These are phyloP conservation scores for Cryptococcus sp. DNA, from an alignment of 1,284 basidiomycete genomes.

Conservation along the genomic window DNA sequence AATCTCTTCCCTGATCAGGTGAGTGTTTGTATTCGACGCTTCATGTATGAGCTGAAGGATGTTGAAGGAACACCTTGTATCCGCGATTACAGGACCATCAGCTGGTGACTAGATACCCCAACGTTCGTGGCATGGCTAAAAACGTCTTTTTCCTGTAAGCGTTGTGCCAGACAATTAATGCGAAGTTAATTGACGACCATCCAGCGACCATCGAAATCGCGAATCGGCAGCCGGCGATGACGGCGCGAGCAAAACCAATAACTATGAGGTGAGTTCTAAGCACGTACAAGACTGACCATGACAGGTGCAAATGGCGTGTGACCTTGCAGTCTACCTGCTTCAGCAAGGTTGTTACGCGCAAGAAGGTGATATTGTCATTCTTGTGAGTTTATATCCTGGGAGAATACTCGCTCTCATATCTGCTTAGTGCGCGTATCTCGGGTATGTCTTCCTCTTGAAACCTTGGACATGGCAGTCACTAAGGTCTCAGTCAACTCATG, in stretches of 20 bases:
- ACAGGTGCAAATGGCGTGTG: slow-evolving; percentile 64
- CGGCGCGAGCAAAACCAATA: slow-evolving; percentile 60
- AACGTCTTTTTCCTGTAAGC: slow-evolving; percentile 57
- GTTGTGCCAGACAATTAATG: background rate
- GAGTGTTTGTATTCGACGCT: background rate
- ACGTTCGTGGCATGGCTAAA: slow-evolving; percentile 57
- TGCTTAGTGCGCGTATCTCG: slow-evolving; percentile 58
- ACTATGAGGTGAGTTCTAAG: slow-evolving; percentile 56
- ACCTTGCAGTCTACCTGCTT: slow-evolving; percentile 61
- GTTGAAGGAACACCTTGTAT: slow-evolving; percentile 57
- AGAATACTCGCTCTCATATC: background rate
- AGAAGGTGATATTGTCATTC: slow-evolving; percentile 65
- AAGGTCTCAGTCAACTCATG: slow-evolving; percentile 56
- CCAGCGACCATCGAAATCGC: slow-evolving; percentile 51
- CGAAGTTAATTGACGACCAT: background rate
- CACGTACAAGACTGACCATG: background rate
- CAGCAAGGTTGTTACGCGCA: slow-evolving; percentile 58
- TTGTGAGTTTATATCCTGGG: slow-evolving; percentile 33
- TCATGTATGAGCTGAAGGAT: background rate
- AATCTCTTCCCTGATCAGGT: slow-evolving; percentile 53
- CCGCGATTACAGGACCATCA: slow-evolving; percentile 58
- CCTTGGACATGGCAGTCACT: no score
- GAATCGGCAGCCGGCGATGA: slow-evolving; percentile 58
- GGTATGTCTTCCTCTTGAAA: slow-evolving; percentile 1
- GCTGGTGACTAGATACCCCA: slow-evolving; percentile 52